These are phyloP conservation scores for Picea abies DNA, from an alignment of 83 land plant species.

Conservation along the genomic window DNA sequence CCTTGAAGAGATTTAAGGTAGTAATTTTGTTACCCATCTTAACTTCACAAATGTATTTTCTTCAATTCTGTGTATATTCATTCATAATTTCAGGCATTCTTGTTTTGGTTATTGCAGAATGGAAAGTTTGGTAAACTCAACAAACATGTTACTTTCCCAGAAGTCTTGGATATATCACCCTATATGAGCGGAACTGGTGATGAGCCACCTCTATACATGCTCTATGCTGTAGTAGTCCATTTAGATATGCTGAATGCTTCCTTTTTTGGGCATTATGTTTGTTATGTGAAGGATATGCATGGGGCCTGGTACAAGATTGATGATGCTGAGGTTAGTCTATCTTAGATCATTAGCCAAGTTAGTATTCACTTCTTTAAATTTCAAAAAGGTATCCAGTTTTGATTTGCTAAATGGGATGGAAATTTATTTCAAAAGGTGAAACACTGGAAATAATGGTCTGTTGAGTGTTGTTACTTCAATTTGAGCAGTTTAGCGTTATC, in stretches of 20 bases:
- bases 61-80: neutral
- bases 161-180: constrained; percentile 67
- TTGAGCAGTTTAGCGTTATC: neutral
- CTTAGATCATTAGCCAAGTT: neutral
- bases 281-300: constrained; percentile 70
- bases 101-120: constrained; percentile 32
- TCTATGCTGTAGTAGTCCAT: constrained; percentile 88
- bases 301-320: constrained; percentile 80
- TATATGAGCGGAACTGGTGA: constrained; percentile 82
- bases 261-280: constrained; percentile 85
- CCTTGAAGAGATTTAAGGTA: constrained; percentile 84
- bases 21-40: neutral
- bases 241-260: constrained; percentile 80
- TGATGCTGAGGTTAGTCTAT: constrained; percentile 56
- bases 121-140: constrained; percentile 89
- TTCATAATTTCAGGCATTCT: neutral
- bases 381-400: neutral
- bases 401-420: neutral
- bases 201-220: constrained; percentile 69
- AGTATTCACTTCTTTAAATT: neutral
- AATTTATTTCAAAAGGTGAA: neutral
- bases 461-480: neutral
- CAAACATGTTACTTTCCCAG: constrained; percentile 75
- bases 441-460: neutral
- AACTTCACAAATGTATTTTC: neutral